Evolutionary conservation across 2,329 filamentous ascomycete species (phyloP).

Genomic region (Trichoderma arundinaceum): DNA sequence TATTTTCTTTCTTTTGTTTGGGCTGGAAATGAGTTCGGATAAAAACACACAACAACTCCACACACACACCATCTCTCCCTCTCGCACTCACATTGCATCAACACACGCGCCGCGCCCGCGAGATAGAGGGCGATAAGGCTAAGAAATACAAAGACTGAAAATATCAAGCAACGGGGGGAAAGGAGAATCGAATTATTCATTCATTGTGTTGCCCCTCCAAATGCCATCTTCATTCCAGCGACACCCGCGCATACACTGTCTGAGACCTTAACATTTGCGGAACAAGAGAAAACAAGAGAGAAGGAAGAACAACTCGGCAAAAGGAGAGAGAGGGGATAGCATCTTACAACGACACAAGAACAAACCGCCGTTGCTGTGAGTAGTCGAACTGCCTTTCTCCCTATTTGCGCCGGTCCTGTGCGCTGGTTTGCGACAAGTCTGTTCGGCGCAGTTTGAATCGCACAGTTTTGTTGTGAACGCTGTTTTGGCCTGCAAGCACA

Average conservation of each 20-base stretch:
- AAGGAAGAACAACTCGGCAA: not conserved
- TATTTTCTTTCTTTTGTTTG: slow-evolving; percentile 29
- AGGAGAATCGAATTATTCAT: slow-evolving; percentile 10
- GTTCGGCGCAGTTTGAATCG: not conserved
- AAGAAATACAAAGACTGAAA: not conserved
- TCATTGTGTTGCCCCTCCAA: slow-evolving; percentile 21
- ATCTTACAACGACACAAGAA: not conserved
- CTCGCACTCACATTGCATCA: slow-evolving; percentile 5
- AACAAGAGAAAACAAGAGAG: not conserved
- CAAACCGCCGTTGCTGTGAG: slow-evolving; percentile 18
- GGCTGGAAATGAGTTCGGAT: slow-evolving; percentile 20
- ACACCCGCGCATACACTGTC: slow-evolving; percentile 26
- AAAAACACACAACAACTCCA: slow-evolving; percentile 26
- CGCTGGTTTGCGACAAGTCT: slow-evolving; percentile 11
- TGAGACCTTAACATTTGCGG: slow-evolving; percentile 31
- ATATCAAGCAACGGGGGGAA: not conserved
- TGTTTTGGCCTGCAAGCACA: no score
- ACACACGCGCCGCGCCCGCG: slow-evolving; percentile 14
- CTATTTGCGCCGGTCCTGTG: not conserved
- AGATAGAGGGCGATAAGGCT: not conserved
- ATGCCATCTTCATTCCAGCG: slow-evolving; percentile 31
- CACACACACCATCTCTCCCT: slow-evolving; percentile 4
- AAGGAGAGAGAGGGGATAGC: not conserved
- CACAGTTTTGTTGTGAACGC: not conserved
- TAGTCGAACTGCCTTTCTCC: not conserved